phyloP scores from a whole-genome alignment of 129 eudicot species.

The Lactuca sativa region DNA sequence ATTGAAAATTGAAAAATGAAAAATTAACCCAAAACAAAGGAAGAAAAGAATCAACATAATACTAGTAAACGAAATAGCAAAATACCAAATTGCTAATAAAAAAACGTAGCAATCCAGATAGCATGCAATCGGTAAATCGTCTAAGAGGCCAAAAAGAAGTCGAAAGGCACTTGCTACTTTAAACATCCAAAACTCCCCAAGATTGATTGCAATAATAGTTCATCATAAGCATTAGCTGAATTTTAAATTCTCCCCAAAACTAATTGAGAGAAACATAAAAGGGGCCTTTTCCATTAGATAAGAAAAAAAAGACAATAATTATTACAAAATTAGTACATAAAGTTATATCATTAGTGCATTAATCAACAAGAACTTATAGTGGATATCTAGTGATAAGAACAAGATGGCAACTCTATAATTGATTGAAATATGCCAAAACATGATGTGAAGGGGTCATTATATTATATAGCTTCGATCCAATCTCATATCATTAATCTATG shows the following conservation, averaged over 20 bases:
- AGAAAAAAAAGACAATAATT: slow-evolving; percentile 14
- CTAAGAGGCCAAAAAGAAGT: no score
- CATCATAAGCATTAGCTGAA: background rate
- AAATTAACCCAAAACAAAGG: no score
- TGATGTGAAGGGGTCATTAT: slow-evolving; percentile 23
- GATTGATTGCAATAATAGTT: no score
- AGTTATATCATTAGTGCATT: slow-evolving; percentile 29
- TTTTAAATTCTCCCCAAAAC: background rate
- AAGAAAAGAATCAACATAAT: no score
- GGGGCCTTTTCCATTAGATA: slow-evolving; percentile 3
- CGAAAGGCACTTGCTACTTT: no score
- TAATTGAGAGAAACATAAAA: background rate
- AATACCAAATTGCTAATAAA: no score
- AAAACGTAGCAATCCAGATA: no score
- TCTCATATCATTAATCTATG: slow-evolving; percentile 9
- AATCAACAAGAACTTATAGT: slow-evolving; percentile 19
- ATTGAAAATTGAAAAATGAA: no score
- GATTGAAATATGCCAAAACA: slow-evolving; percentile 35
- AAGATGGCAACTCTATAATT: slow-evolving; percentile 29
- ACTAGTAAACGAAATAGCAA: no score
- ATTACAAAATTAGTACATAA: slow-evolving; percentile 31
- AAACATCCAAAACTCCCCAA: no score
- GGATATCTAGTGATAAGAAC: slow-evolving; percentile 25
- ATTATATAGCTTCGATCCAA: slow-evolving; percentile 25
- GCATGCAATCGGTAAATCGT: no score